Conservation (phyloP, 163 green algal genomes). For the Coccomyxa subellipsoidea region DNA sequence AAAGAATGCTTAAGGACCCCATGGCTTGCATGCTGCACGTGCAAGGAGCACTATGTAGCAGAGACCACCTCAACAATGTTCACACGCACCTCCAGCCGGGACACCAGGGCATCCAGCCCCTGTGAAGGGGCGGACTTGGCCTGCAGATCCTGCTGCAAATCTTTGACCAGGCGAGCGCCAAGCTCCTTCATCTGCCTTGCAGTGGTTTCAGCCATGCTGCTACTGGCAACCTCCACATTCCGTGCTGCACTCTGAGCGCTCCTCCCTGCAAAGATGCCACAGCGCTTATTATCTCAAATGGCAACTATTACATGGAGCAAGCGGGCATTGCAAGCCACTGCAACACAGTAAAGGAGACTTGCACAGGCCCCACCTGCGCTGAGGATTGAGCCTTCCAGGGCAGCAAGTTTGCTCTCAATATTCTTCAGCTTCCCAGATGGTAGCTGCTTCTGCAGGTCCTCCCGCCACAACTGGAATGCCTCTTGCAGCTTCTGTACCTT, state of each 20-base stretch:
- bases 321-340: neutral
- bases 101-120: neutral
- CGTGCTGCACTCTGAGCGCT: conserved; percentile 18
- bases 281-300: neutral
- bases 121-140: neutral
- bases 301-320: neutral
- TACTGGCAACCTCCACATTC: conserved; percentile 9
- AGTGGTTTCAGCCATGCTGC: conserved; percentile 14
- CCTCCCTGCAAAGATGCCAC: neutral
- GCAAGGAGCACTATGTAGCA: too few relatives aligned
- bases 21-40: too few relatives aligned
- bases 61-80: too few relatives aligned
- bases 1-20: too few relatives aligned
- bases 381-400: conserved; percentile 36
- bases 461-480: conserved; percentile 21
- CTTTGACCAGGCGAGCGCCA: neutral
- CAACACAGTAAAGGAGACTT: neutral
- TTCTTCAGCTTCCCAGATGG: conserved; percentile 14
- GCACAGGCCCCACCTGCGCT: conserved; percentile 18
- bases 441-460: conserved; percentile 19
- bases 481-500: conserved; percentile 23
- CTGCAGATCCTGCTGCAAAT: conserved; percentile 2
- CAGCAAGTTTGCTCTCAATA: conserved; percentile 42
- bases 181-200: conserved; percentile 15
- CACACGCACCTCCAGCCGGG: neutral